Base-by-base conservation (phyloP, 2,329 filamentous ascomycete genomes). In the Coccinonectria pachysandricola region DNA sequence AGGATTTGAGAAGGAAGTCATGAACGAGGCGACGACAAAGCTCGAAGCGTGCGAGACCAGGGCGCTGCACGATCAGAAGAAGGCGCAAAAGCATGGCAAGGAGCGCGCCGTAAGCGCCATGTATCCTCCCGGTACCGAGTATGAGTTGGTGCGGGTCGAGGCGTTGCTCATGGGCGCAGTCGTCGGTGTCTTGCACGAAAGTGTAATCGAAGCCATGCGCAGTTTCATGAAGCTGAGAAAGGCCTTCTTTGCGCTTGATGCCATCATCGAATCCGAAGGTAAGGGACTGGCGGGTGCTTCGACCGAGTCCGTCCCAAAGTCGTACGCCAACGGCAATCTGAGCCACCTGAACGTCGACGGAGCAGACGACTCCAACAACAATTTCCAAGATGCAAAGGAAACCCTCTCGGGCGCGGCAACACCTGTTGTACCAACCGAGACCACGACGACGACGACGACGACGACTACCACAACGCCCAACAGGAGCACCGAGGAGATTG, bases 151-250 rank as follows among this genome's bases (percentile, higher is more conserved):
- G 34, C 73, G 85, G 33, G 83, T 86, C 4, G 77, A 95, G 59
- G 73, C 84, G 2, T 84, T 94, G 54, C 65, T 95, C 36, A 93
- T 95, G 79, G 71, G 74, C 30, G 87, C 87, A 1, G 79, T 98
- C 2, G 76, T 95, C 1, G 84, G 76, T 1, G 83, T 96, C 10
- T 60, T 96, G 43, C 92, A 92, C 40, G 91, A 96, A 60, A 94
- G 83, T 49, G 58, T 96, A 43, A 88, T 87, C 0, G 91, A 96
- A 52, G 85, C 77, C 10, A 72, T 96, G 52, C 85, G 79, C 55
- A 85, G 85, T 5, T 96, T 96, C 48, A 92, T 93, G 50, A 93
- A 91, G 55, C 57, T 96, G 42, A 70, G 88, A 35, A 93, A 92
- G 51, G 88, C 88, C 0, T 96, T 82, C 46, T 61, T 85, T 19